Percentiles rank a stretch among this genome's conserved stretches.
Conservation (phyloP, 1,284 basidiomycete genomes). For the Tylopilus orsonianus region DNA sequence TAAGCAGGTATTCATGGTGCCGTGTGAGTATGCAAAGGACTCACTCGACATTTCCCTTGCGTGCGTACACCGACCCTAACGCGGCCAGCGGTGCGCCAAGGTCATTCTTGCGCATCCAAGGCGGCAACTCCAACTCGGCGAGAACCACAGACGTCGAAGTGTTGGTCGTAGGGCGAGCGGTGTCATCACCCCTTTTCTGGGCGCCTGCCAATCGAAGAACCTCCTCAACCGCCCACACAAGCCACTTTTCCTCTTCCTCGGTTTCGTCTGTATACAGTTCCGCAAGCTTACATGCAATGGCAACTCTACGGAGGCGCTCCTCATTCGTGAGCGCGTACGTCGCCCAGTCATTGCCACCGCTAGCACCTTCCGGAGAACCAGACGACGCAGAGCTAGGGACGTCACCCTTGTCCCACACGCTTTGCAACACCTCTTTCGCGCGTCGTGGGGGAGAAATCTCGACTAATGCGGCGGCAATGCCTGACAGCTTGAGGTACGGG, state of each 20-base stretch:
- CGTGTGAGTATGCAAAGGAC: conserved; percentile 27
- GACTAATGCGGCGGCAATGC: conserved; percentile 65
- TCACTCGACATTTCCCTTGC: conserved; percentile 59
- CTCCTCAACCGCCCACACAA: conserved; percentile 64
- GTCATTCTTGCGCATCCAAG: conserved; percentile 60
- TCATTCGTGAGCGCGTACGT: conserved; percentile 36
- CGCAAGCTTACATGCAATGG: conserved; percentile 68
- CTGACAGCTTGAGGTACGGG: conserved; percentile 67
- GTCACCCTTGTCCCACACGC: conserved; percentile 38
- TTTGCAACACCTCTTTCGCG: conserved; percentile 54
- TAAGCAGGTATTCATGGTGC: neutral
- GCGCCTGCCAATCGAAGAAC: conserved; percentile 44
- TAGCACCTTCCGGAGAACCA: neutral
- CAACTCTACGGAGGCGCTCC: conserved; percentile 59
- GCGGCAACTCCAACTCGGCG: conserved; percentile 56
- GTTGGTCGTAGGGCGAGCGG: no score
- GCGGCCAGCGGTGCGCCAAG: conserved; percentile 70
- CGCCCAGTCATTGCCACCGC: conserved; percentile 17
- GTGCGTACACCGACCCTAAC: conserved; percentile 62
- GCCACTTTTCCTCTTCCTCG: conserved; percentile 49
- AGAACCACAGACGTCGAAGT: conserved; percentile 31
- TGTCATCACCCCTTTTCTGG: conserved; percentile 1
- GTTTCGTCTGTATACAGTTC: conserved; percentile 46
- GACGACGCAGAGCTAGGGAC: conserved; percentile 1
- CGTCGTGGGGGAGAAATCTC: conserved; percentile 56